These are phyloP conservation scores for Phoma sp. DNA, from an alignment of 2,329 filamentous ascomycete genomes.

Conservation along the genomic window DNA sequence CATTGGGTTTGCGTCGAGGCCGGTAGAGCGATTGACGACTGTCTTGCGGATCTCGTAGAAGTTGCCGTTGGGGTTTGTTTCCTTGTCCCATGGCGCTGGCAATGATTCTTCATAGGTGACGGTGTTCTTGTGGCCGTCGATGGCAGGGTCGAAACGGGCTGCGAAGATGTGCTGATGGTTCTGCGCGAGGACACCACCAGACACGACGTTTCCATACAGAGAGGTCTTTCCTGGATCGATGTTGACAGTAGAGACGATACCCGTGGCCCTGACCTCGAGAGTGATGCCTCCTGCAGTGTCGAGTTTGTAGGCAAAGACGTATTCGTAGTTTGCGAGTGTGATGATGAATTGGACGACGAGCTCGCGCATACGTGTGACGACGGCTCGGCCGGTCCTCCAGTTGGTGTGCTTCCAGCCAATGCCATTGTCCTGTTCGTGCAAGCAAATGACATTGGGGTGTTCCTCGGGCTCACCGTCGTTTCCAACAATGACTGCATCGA, in stretches of 20 bases:
- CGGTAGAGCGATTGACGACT: constrained; percentile 54
- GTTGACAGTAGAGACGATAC: constrained; percentile 68
- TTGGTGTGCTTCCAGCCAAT: constrained; percentile 76
- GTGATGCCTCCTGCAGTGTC: constrained; percentile 67
- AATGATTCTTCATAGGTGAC: constrained; percentile 62
- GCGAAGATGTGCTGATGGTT: constrained; percentile 75
- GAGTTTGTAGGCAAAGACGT: constrained; percentile 70
- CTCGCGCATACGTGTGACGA: constrained; percentile 66
- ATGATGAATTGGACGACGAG: constrained; percentile 72
- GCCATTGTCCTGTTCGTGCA: constrained; percentile 73
- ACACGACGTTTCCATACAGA: constrained; percentile 67
- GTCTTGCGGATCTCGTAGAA: constrained; percentile 63
- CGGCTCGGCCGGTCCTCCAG: constrained; percentile 67
- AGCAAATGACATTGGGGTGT: constrained; percentile 67
- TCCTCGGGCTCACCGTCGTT: constrained; percentile 61
- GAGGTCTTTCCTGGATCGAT: constrained; percentile 63
- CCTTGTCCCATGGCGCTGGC: constrained; percentile 56
- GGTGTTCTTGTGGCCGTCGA: constrained; percentile 63
- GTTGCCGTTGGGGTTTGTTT: constrained; percentile 67
- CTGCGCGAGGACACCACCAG: constrained; percentile 68
- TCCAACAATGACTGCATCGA: constrained; percentile 63
- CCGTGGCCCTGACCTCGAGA: constrained; percentile 69
- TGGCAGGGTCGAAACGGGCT: constrained; percentile 64
- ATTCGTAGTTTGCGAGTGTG: constrained; percentile 75
- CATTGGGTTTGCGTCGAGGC: constrained; percentile 61